Evolutionary conservation across 208 protist genomes (phyloP).

Genomic region (Lotmaria passim): DNA sequence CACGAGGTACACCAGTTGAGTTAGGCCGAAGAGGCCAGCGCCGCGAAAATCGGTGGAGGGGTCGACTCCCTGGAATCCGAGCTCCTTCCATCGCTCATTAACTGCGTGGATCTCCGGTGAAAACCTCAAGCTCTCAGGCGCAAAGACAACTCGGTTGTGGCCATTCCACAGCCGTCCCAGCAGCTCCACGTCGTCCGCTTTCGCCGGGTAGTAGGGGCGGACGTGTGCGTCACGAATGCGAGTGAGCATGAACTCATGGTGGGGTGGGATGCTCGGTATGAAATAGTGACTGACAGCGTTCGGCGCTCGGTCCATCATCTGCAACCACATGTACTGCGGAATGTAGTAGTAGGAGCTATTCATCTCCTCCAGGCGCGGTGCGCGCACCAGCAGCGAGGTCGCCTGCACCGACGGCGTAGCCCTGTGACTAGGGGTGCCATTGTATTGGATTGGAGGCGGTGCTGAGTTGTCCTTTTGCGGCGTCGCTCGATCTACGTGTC

Average conservation of each 20-base stretch:
- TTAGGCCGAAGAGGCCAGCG: conserved; percentile 71
- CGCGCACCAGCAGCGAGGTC: conserved; percentile 18
- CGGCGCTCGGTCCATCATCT: conserved; percentile 40
- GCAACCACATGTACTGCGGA: conserved; percentile 27
- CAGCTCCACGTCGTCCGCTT: conserved; percentile 39
- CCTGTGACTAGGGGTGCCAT: too few relatives aligned
- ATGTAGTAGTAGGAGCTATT: conserved; percentile 28
- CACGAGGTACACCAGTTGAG: conserved; percentile 78
- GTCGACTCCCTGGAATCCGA: conserved; percentile 88
- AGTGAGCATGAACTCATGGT: conserved; percentile 33
- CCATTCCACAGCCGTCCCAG: conserved; percentile 56
- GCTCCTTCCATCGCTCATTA: conserved; percentile 70
- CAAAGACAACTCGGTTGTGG: conserved; percentile 45
- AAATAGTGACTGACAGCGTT: conserved; percentile 35
- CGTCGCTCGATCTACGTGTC: too few relatives aligned
- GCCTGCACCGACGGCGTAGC: not conserved
- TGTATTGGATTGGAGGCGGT: not conserved
- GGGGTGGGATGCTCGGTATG: conserved; percentile 15
- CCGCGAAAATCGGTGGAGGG: conserved; percentile 90
- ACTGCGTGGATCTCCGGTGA: conserved; percentile 20
- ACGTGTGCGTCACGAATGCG: conserved; percentile 35
- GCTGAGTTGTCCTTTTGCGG: not conserved
- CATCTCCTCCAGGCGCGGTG: conserved; percentile 29
- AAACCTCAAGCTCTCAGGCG: conserved; percentile 19
- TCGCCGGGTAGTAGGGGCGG: conserved; percentile 28